Evolutionary conservation across 768 basidiomycete genomes (phyloP).

Genomic region (Piloderma croceum): DNA sequence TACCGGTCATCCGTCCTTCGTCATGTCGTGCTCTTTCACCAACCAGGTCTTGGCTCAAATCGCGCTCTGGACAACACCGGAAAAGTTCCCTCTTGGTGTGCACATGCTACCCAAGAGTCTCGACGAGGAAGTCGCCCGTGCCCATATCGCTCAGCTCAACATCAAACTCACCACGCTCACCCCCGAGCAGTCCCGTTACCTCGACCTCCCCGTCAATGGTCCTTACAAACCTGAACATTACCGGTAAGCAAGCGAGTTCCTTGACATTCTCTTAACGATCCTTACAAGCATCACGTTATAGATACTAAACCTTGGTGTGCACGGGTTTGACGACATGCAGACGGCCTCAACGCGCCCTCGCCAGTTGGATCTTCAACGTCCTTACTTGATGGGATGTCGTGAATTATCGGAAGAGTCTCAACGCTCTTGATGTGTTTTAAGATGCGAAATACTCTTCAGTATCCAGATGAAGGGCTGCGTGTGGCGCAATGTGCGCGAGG

Average conservation of each 20-base stretch:
- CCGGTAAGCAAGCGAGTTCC: constrained; percentile 42
- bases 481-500: too few species aligned
- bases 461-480: too few species aligned
- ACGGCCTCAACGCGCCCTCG: constrained; percentile 80
- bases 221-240: constrained; percentile 73
- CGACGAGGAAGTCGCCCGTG: constrained; percentile 98
- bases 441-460: constrained; percentile 10
- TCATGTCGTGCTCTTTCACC: constrained; percentile 99
- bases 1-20: constrained; percentile 97
- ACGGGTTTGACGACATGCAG: constrained; percentile 22
- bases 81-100: constrained; percentile 92
- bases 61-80: constrained; percentile 90
- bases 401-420: constrained; percentile 48
- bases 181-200: constrained; percentile 76
- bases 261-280: background rate
- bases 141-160: constrained; percentile 85
- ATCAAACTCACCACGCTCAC: constrained; percentile 85
- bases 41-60: constrained; percentile 99
- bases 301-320: constrained; percentile 24
- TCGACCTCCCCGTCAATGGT: constrained; percentile 82
- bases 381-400: constrained; percentile 38
- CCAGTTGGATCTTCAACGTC: constrained; percentile 65
- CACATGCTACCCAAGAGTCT: constrained; percentile 98
- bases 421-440: constrained; percentile 31
- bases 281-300: constrained; percentile 9